These are phyloP conservation scores for Leccinum longicurvipes DNA, from an alignment of 768 basidiomycete species.

Conservation along the genomic window DNA sequence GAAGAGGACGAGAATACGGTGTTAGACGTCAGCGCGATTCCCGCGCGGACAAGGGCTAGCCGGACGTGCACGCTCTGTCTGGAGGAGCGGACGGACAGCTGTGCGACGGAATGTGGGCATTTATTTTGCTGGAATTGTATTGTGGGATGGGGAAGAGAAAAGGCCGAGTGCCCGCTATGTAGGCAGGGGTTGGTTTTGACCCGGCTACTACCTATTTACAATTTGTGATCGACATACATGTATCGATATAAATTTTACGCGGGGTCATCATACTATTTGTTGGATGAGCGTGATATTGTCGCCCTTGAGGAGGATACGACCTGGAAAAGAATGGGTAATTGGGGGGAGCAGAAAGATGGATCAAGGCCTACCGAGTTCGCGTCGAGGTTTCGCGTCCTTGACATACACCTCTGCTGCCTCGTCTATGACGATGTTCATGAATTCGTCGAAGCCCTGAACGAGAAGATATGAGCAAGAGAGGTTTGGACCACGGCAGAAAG, in stretches of 20 bases:
- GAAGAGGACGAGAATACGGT: constrained; percentile 71
- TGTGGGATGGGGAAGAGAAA: constrained; percentile 85
- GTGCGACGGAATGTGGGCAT: constrained; percentile 86
- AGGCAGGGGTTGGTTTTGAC: constrained; percentile 70
- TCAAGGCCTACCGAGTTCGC: constrained; percentile 70
- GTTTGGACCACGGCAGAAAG: neutral
- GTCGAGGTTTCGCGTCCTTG: constrained; percentile 81
- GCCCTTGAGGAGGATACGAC: constrained; percentile 93
- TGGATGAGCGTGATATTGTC: constrained; percentile 99
- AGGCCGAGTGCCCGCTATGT: constrained; percentile 87
- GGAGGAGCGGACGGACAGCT: constrained; percentile 79
- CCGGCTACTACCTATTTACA: constrained; percentile 77
- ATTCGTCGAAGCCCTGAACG: constrained; percentile 93
- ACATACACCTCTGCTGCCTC: constrained; percentile 91
- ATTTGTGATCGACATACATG: constrained; percentile 49
- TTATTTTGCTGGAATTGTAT: constrained; percentile 90
- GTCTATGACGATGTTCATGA: constrained; percentile 97
- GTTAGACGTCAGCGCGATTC: constrained; percentile 56
- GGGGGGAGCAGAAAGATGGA: neutral
- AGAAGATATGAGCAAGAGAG: constrained; percentile 23
- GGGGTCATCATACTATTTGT: constrained; percentile 41
- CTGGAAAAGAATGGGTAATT: constrained; percentile 37
- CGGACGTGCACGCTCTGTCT: constrained; percentile 81
- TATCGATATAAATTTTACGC: constrained; percentile 14
- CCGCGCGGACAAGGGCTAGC: constrained; percentile 48